A percentile compares a stretch with the other conserved stretches of the same genome.
Evolutionary conservation across 768 basidiomycete genomes (phyloP).

Genomic region (Mycena rebaudengoi): DNA sequence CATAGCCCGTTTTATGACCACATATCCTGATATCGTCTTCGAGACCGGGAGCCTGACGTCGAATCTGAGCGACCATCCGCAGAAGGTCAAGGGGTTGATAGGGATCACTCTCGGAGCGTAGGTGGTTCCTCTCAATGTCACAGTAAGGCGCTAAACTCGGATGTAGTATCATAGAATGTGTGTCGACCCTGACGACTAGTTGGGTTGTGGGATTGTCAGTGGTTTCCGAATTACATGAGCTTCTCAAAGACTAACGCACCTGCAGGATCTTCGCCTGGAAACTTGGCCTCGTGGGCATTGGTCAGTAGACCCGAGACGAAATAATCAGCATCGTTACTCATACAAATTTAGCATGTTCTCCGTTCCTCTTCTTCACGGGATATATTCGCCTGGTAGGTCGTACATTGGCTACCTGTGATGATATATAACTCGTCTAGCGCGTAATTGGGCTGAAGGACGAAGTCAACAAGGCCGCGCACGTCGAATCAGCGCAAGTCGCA

Average conservation of each 20-base stretch:
- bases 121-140: conserved; percentile 33
- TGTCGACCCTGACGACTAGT: conserved; percentile 75
- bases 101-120: conserved; percentile 85
- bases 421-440: neutral
- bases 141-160: conserved; percentile 37
- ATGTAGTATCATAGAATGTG: conserved; percentile 76
- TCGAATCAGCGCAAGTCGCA: conserved; percentile 84
- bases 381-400: neutral
- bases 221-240: neutral
- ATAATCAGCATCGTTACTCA: neutral
- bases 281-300: neutral
- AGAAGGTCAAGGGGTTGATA: conserved; percentile 86
- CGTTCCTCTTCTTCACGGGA: neutral
- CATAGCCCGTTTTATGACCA: neutral
- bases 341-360: neutral
- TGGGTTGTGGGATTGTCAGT: conserved; percentile 43
- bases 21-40: neutral
- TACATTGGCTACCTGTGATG: neutral
- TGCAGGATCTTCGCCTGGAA: neutral
- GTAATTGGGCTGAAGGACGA: conserved; percentile 65
- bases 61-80: conserved; percentile 81
- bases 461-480: conserved; percentile 79
- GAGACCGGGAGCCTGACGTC: conserved; percentile 77
- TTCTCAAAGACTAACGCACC: neutral
- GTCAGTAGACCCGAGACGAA: neutral